Base-by-base conservation (phyloP, 2,329 filamentous ascomycete genomes). In the Thelonectria discophora region DNA sequence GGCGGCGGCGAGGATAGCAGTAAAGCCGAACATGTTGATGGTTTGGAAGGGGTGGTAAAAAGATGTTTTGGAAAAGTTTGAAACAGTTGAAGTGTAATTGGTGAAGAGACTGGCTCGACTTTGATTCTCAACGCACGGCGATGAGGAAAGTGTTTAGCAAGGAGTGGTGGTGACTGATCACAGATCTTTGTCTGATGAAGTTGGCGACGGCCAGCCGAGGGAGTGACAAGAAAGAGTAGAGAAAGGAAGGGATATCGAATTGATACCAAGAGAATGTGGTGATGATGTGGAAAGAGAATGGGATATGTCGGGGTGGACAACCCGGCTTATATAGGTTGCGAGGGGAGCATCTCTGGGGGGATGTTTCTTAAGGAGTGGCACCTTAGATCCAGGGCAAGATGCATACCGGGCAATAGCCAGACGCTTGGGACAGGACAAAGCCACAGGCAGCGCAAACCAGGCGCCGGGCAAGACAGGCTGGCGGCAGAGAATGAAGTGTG, bases 1-100 rank as follows among this genome's bases (percentile, higher is more conserved):
- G 10, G 34, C 34, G 15, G 34, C 34, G 34, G 34, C 34, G 12
- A 37, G 34, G 11, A 76, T 54, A 57, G 74, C 65, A 58, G 72
- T 69, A 65, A 77, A 60, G 58, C 66, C 62, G 58, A 76, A 66
- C 72, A 75, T 75, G 47, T 64, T 73, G 68, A 24, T 24, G 21
- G 21, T 24, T 24, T 24, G 21, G 6, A 50, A 55, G 43, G 56
- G 63, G 17, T 47, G 50, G 13, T 42, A 47, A 63, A 58, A 55
- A 60, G 54, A 49, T 54, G 54, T 53, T 63, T 63, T 21, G 39
- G 55, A 56, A 59, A 57, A 56, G 57, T 57, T 65, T 64, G 46
- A 65, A 60, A 58, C 59, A 46, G 49, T 47, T 61, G 59, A 64
- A 64, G 58, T 40, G 55, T 60, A 60, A 46, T 49, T 53, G 62